phyloP scores from a whole-genome alignment of 768 basidiomycete genomes.

The Filobasidium floriforme region DNA sequence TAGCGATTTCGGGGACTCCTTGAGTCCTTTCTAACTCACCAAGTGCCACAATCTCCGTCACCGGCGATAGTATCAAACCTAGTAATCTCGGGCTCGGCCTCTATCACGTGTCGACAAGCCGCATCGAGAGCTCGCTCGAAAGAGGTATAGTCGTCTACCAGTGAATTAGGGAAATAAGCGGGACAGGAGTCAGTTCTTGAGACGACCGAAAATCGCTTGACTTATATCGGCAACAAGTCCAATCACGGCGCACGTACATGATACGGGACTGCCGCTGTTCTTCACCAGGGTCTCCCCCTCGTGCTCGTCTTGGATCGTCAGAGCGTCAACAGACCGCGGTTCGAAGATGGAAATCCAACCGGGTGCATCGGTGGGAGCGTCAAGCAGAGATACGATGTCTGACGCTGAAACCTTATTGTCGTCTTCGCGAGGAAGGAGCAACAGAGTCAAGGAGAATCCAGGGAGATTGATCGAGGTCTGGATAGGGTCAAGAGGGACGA shows the following conservation, averaged over 20 bases:
- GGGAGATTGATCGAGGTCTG: constrained; percentile 48
- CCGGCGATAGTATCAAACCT: constrained; percentile 83
- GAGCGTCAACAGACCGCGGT: neutral
- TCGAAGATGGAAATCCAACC: constrained; percentile 60
- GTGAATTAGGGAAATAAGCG: neutral
- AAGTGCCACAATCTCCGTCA: constrained; percentile 64
- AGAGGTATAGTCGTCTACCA: neutral
- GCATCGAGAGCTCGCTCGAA: constrained; percentile 48
- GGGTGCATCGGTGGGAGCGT: constrained; percentile 53
- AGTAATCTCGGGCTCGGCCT: constrained; percentile 81
- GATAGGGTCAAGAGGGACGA: too few relatives aligned
- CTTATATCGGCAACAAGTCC: too few relatives aligned
- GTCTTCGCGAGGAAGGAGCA: constrained; percentile 51
- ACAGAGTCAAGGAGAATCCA: constrained; percentile 51
- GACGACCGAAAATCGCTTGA: too few relatives aligned
- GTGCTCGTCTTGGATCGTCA: neutral
- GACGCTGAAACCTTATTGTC: constrained; percentile 32
- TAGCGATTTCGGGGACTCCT: too few relatives aligned
- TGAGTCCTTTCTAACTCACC: too few relatives aligned
- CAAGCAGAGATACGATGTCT: constrained; percentile 43
- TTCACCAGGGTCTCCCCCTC: constrained; percentile 1
- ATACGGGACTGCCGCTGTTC: neutral
- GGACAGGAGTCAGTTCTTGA: constrained; percentile 4
- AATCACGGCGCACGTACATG: too few relatives aligned
- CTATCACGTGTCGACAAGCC: constrained; percentile 61